Base-by-base conservation (phyloP, 129 eudicot species). In the Flaveria robusta region DNA sequence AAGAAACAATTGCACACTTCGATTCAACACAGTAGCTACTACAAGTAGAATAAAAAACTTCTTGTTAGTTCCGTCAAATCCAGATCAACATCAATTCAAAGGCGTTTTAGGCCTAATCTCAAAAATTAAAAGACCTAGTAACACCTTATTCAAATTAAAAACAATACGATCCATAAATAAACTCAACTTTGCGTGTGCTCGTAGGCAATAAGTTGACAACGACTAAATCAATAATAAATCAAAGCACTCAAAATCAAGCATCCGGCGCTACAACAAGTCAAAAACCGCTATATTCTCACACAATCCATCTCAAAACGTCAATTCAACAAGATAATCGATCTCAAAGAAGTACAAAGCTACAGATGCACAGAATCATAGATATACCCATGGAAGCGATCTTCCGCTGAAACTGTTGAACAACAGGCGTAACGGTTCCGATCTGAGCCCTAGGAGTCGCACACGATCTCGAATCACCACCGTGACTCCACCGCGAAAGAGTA, bases 331-430 rank as follows among this genome's bases (percentile, higher is more conserved):
- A 73, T n/a, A 74, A 52, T 47, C 58, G 56, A 79, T 70, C 65
- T 70, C 47, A 34, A 34, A 34, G 39, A 1, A 34, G 8, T 34
- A 34, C 39, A 34, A 7, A 34, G 5, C 39, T 34, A 34, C 9
- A 13, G 51, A 31, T 52, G 12, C 54, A 51, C 2, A 45, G 2
- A 37, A 37, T 7, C 14, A 55, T 24, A 58, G 52, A 4, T 58
- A 70, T 88, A 91, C 97, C 97, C 91, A 86, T 91, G 75, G 91
- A 77, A 24, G 91, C 77, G 82, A 84, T 78, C 60, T 77, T 86
- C 22, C 85, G 85, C 6, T 84, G 87, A 27, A 87, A 84, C 6
- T 72, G 87, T 71, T 86, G 86, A 66, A 83, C 18, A 11, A 78
- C 78, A 58, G 93, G 86, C 75, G 85, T 8, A 31, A 65, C 72